Evolutionary conservation across 2,329 filamentous ascomycete species (phyloP).

Genomic region (Phaeosphaeria sp.): DNA sequence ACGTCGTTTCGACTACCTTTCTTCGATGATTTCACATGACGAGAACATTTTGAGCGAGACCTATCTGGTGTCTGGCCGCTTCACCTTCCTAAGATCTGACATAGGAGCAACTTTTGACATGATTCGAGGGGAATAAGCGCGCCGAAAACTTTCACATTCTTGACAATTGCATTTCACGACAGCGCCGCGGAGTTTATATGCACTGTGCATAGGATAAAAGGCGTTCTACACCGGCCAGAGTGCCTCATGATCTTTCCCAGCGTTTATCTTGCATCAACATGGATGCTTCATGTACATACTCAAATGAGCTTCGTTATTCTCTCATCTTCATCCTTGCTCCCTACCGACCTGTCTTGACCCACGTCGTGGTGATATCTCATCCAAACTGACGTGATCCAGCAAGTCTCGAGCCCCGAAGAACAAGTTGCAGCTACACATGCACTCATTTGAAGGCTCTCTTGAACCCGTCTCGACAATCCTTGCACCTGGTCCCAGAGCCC

Average conservation of each 20-base stretch:
- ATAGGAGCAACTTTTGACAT: not conserved
- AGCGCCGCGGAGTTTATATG: not conserved
- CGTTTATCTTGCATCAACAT: not conserved
- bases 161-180: not conserved
- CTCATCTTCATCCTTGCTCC: no score
- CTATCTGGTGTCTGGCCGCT: not conserved
- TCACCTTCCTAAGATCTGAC: not conserved
- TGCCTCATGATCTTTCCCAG: not conserved
- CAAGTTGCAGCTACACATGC: no score
- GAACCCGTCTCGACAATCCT: no score
- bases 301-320: not conserved
- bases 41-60: not conserved
- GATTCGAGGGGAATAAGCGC: not conserved
- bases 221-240: not conserved
- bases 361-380: no score
- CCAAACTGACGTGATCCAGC: no score
- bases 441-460: no score
- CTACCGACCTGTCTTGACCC: no score
- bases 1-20: not conserved
- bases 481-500: no score
- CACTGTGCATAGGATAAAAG: not conserved
- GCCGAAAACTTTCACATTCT: not conserved
- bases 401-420: no score
- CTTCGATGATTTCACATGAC: not conserved
- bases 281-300: not conserved